Evolutionary conservation across 768 basidiomycete species (phyloP), one percentile per base, ranked within the genome.

Genomic region (Russula sp.): DNA sequence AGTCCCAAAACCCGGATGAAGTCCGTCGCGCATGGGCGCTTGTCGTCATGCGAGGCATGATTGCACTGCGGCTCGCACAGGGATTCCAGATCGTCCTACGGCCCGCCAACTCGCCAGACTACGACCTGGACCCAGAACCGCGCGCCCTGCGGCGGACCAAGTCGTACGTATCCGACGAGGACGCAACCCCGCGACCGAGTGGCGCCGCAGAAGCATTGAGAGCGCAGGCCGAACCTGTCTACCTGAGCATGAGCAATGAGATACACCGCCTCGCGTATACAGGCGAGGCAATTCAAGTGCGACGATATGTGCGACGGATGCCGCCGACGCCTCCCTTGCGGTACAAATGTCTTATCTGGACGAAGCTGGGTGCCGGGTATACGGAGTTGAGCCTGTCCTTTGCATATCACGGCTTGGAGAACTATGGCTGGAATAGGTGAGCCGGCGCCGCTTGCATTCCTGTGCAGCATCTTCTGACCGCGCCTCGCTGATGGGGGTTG

Each of bases 291-390:
- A 91, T 98, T 63, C 88, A 93, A 69, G 93, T 98, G 18, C 82
- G 87, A 68, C 80, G 92, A 45, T 94, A 93, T 71, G 88, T 92
- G 32, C 82, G 94, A 31, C 81, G 88, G 66, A 80, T 87, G 80
- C 81, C 83, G 56, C 78, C 76, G 62, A 83, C 80, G 57, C 80
- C 80, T 20, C 80, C 87, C 2, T 84, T 89, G 65, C 76, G 83
- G 22, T 98, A 99, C 73, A 82, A 88, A 66, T 96, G 93, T 70
- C 77, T 98, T 63, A 91, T 98, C 58, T 98, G 94, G 95, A 92
- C 94, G 20, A 91, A 91, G 69, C 78, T 91, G 20, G 91, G 93
- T 56, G 85, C 83, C 34, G 93, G 91, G 3, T 98, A 95, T 72
- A 91, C 89, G 0, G 88, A 90, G 69, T 78, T 89, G 27, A 78